Base-by-base conservation (phyloP, 768 basidiomycete species). In the Tephrocybe rancida region DNA sequence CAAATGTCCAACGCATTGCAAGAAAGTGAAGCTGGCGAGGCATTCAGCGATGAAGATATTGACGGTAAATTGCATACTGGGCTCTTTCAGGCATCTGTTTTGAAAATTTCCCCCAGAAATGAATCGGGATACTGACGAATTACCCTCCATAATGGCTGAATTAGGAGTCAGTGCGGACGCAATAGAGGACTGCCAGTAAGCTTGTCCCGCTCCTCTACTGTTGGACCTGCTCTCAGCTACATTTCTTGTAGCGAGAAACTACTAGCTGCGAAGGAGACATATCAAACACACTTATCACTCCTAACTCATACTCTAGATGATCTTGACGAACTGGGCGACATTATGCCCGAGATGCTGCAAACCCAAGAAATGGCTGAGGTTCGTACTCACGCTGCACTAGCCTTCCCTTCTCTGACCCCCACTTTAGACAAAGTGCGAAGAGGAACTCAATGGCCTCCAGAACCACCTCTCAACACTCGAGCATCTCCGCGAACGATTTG, bases 71-170 rank as follows among this genome's bases (percentile, higher is more conserved):
- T 41, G 39, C 39, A 41, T 21, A 3, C n/a, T 21, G 3, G 19
- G 9, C 21, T 22, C 21, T 19, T 19, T 41, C 18, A 16, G 8
- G n/a, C 35, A 16, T 37, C 13, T 6, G 6, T 21, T 22, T 7
- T 19, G 21, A 41, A 7, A 7, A 5, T 6, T 5, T 19, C n/a
- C 18, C 18, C 18, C 18, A 91, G 92, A 84, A 25, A 92, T 94
- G 86, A 83, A 86, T 59, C 78, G 89, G 35, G 91, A 94, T 64
- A 89, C 88, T 1, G 81, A 87, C 9, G 90, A 92, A 63, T 73
- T 94, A 5, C 87, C 87, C 3, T 73, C 78, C 3, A 90, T 94
- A 47, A 83, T 94, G 71, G 65, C 73, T 2, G 92, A 93, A 58
- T 65, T 93, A 35, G 86, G 92, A 58, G 81, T 81, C 32, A 75